Conservation (phyloP, 768 basidiomycete genomes). For the Dioszegia hungarica region DNA sequence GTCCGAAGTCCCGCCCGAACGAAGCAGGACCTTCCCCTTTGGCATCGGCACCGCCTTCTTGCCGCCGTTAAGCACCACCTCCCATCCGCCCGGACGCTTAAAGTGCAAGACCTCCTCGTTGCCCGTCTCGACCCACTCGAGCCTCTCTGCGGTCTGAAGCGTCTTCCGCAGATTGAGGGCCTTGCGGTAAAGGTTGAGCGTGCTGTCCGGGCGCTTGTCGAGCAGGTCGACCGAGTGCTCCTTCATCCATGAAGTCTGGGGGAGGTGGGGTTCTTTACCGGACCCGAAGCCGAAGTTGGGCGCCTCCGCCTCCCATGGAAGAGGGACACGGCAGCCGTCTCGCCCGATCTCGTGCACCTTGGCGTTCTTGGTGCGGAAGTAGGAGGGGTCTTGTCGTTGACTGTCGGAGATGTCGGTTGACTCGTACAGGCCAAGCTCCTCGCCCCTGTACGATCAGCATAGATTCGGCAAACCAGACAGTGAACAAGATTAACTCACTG, state of each 20-base stretch:
- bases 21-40: slow-evolving; percentile 6
- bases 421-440: slow-evolving; percentile 37
- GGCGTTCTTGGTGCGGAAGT: slow-evolving; percentile 27
- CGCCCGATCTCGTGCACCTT: slow-evolving; percentile 22
- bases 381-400: slow-evolving; percentile 35
- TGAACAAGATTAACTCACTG: slow-evolving; percentile 19
- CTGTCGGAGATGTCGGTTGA: slow-evolving; percentile 20
- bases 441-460: slow-evolving; percentile 17
- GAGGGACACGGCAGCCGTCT: slow-evolving; percentile 39
- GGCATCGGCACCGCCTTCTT: slow-evolving; percentile 18
- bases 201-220: slow-evolving; percentile 9
- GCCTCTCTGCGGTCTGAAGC: slow-evolving; percentile 19
- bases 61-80: slow-evolving; percentile 26
- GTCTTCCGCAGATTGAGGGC: slow-evolving; percentile 19
- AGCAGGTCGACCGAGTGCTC: slow-evolving; percentile 15
- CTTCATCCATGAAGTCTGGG: slow-evolving; percentile 23
- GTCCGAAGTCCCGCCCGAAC: slow-evolving; percentile 5
- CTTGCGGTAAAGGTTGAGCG: slow-evolving; percentile 28
- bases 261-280: slow-evolving; percentile 21
- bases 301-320: slow-evolving; percentile 21
- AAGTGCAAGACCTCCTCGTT: slow-evolving; percentile 15
- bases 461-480: neutral
- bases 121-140: slow-evolving; percentile 26
- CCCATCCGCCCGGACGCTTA: slow-evolving; percentile 7
- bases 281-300: slow-evolving; percentile 25